These are phyloP conservation scores for Pythium utonaiense DNA, from an alignment of 352 stramenopile species.

Conservation along the genomic window DNA sequence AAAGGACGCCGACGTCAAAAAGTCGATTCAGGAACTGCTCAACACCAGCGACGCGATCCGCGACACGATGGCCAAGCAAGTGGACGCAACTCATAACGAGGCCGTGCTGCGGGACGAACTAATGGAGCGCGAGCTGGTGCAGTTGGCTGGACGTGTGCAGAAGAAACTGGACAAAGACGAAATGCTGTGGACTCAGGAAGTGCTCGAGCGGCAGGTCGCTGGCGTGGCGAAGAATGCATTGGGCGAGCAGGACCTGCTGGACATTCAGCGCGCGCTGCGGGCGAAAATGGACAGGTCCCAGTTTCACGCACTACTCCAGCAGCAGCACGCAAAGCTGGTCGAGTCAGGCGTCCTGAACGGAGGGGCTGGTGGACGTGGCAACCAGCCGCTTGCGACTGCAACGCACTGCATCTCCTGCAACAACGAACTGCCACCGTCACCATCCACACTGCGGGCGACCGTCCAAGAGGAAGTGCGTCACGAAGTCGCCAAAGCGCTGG, in stretches of 20 bases:
- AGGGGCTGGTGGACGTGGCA: constrained; percentile 5
- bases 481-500: constrained; percentile 51
- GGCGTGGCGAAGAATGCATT: constrained; percentile 62
- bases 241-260: constrained; percentile 55
- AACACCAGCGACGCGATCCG: constrained; percentile 38
- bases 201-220: constrained; percentile 60
- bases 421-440: constrained; percentile 51
- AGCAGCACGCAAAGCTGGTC: constrained; percentile 35
- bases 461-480: constrained; percentile 62
- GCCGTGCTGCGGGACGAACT: constrained; percentile 45
- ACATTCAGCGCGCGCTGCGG: constrained; percentile 52
- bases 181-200: constrained; percentile 69
- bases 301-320: constrained; percentile 46
- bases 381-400: constrained; percentile 34
- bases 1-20: constrained; percentile 74
- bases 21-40: constrained; percentile 62
- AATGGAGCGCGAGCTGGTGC: constrained; percentile 54
- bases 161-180: constrained; percentile 80
- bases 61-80: constrained; percentile 40
- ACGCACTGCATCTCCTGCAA: constrained; percentile 72
- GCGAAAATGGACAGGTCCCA: constrained; percentile 63
- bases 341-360: constrained; percentile 19
- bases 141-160: constrained; percentile 58
- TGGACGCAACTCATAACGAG: constrained; percentile 43
- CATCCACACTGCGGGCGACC: constrained; percentile 52